Evolutionary conservation across 2,329 filamentous ascomycete species (phyloP).

Genomic region (Epichloe festucae): DNA sequence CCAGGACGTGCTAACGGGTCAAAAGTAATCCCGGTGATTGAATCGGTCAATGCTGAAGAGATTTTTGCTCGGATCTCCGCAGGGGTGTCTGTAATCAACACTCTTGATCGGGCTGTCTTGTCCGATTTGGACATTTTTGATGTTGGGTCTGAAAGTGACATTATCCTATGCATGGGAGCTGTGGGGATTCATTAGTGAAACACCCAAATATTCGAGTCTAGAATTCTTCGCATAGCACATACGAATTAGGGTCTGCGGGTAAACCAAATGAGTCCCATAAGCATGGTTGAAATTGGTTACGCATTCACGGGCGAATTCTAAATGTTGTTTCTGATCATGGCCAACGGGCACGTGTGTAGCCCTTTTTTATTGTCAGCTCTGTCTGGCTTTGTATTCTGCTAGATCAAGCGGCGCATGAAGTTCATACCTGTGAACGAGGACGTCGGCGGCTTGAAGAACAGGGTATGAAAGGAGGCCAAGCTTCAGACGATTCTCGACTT

Average conservation of each 20-base stretch:
- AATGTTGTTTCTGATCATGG: constrained; percentile 87
- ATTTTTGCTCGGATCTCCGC: constrained; percentile 57
- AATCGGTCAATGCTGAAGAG: constrained; percentile 65
- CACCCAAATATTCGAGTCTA: neutral
- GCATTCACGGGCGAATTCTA: constrained; percentile 82
- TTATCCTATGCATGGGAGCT: constrained; percentile 75
- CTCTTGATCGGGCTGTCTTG: constrained; percentile 56
- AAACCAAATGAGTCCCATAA: constrained; percentile 50
- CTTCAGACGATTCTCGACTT: constrained; percentile 51
- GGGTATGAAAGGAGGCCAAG: constrained; percentile 92
- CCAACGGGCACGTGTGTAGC: constrained; percentile 93
- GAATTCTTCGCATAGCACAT: constrained; percentile 10
- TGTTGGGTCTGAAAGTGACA: constrained; percentile 69
- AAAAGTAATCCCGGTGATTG: constrained; percentile 52
- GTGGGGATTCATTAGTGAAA: neutral
- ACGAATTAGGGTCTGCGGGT: constrained; percentile 64
- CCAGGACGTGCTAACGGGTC: constrained; percentile 59
- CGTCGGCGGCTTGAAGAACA: constrained; percentile 87
- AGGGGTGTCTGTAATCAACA: constrained; percentile 64
- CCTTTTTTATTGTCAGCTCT: constrained; percentile 24
- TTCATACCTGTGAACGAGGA: constrained; percentile 63
- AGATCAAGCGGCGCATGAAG: neutral
- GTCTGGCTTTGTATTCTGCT: neutral
- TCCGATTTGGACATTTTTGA: constrained; percentile 95
- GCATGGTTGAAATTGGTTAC: constrained; percentile 76